Base-by-base conservation (phyloP, 257 asterid genomes). In the Henckelia pumila region DNA sequence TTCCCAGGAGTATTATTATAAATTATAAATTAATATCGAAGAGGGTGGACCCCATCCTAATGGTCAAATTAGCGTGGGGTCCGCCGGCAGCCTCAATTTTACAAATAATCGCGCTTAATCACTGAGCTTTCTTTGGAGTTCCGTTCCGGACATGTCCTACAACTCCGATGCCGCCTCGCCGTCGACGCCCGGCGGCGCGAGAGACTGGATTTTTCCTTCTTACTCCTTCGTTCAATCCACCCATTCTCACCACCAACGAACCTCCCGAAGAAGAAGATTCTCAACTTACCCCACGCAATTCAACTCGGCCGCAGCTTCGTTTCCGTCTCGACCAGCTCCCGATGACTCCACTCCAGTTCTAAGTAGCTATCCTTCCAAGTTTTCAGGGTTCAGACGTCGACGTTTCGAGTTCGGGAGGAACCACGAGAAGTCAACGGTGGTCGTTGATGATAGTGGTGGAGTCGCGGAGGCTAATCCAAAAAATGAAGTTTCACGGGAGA, bases 191-290 rank as follows among this genome's bases (percentile, higher is more conserved):
- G 25, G 73, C 77, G 56, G 73, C 44, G 14, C 78, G 10, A 76
- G 97, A 20, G 95, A 86, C 82, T 90, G 87, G 95, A 80, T 88
- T 40, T 90, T 88, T 37, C 95, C 95, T 2, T 90, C 95, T 6
- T 80, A 83, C 32, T 82, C 96, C 20, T 88, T 75, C 83, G 63
- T 73, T 55, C 77, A 81, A 73, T 78, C 88, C 17, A 67, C 85
- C 24, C 76, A 79, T 24, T 22, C 29, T 14, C 70, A 68, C 63
- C 61, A 71, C 70, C 77, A 81, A 33, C 63, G 83, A 60, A 75
- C 78, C 23, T 79, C 86, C 9, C 67, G 80, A 68, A 79, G 89
- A 62, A 78, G 91, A 52, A 78, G 89, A 79, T 79, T 80, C 79
- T 81, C 89, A 52, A 74, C 88, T 7, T 76, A 86, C 71, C 87